Percentiles rank a stretch among this genome's conserved stretches.
These are phyloP conservation scores for Blepharisma stoltei DNA, from an alignment of 73 alveolate species.

Conservation along the genomic window DNA sequence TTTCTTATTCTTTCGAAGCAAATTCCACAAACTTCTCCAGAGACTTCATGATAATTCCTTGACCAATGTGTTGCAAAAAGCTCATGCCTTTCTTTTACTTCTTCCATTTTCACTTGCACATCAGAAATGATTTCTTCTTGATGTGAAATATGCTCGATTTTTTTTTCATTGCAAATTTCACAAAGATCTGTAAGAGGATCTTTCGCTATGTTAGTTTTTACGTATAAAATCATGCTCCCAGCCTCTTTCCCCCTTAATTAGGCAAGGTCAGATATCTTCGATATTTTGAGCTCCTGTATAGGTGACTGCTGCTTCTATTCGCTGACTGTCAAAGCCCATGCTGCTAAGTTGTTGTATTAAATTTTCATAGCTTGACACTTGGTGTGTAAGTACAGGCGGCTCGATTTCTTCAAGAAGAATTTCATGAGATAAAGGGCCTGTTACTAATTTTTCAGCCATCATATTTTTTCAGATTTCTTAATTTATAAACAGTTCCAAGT, in stretches of 20 bases:
- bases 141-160: conserved; percentile 34
- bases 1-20: background rate
- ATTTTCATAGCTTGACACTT: no score
- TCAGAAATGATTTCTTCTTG: conserved; percentile 69
- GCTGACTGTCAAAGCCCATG: background rate
- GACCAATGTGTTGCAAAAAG: background rate
- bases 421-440: no score
- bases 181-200: background rate
- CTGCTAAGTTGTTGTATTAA: background rate
- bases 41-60: background rate
- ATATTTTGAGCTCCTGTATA: background rate
- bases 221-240: conserved; percentile 12
- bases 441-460: no score
- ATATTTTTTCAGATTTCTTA: no score
- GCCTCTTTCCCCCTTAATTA: background rate
- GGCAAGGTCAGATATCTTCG: background rate
- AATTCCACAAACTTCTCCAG: conserved; percentile 1
- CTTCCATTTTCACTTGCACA: conserved; percentile 62
- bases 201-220: background rate
- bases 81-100: conserved; percentile 47
- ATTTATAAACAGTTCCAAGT: no score
- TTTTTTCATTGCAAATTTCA: conserved; percentile 35
- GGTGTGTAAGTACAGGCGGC: no score
- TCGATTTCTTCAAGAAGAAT: no score
- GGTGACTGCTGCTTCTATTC: background rate